Base-by-base conservation (phyloP, 176 grass and related monocot species). In the Oryza glumipatula region DNA sequence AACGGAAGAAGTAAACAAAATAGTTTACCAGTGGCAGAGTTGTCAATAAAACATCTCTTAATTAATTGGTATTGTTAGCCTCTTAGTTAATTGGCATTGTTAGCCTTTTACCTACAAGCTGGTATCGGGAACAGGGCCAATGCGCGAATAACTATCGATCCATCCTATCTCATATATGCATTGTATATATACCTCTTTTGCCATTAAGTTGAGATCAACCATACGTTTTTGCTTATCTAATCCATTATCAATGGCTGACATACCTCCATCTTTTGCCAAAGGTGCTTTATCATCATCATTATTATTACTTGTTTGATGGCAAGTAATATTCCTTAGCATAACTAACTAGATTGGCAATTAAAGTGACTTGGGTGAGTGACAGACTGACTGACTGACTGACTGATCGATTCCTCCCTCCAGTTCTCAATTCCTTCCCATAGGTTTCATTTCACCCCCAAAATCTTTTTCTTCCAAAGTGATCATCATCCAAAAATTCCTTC, bases 231-330 rank as follows among this genome's bases (percentile, higher is more conserved):
- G n/a, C 58, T 63, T 63, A 63, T 2, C 58, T 63, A 63, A 63
- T 63, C 58, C 58, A 63, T 63, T 63, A 63, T 63, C 58, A 23
- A 63, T 23, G 58, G 58, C 21, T 63, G 10, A 19, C n/a, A 23
- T 2, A 63, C 58, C 9, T 41, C 15, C 22, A 63, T 9, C 13
- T 82, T 30, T 60, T 32, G 13, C 11, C n/a, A 81, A 86, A 86
- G 77, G n/a, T 56, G 13, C 39, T 64, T 26, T 52, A 32, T 32
- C 30, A 32, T 32, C 30, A 58, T 43, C 2, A 43, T 43, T 43
- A 44, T 44, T 49, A 49, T 56, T 19, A 4, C 0, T 38, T 17
- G 67, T 67, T 17, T 4, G 56, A 86, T 80, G 24, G 44, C 22
- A 30, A 16, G 12, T 77, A 28, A 70, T 64, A 35, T 61, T 68